phyloP scores from a whole-genome alignment of 768 basidiomycete species.

The Xerocomus brunneocitrinus region DNA sequence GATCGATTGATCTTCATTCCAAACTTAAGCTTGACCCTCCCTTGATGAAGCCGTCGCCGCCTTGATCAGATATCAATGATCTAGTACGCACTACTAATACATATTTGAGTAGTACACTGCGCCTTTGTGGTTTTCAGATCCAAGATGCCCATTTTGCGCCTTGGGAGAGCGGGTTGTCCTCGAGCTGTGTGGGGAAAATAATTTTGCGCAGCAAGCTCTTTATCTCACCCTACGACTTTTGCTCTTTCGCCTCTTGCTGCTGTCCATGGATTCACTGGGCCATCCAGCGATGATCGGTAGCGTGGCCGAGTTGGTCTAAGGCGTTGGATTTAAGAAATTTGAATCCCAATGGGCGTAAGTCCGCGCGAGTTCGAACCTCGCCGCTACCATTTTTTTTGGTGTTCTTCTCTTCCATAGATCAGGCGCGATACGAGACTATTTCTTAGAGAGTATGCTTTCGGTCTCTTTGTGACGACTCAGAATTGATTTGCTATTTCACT shows the following conservation, averaged over 20 bases:
- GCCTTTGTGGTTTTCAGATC: too few relatives aligned
- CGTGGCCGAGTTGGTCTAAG: constrained; percentile 90
- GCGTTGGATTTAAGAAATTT: constrained; percentile 81
- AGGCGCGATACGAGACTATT: neutral
- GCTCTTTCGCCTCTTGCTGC: too few relatives aligned
- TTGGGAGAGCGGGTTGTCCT: too few relatives aligned
- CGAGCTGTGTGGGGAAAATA: too few relatives aligned
- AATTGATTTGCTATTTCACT: neutral
- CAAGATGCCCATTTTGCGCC: too few relatives aligned
- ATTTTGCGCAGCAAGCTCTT: neutral
- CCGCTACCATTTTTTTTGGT: constrained; percentile 55
- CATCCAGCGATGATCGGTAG: constrained; percentile 36
- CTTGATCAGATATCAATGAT: too few relatives aligned
- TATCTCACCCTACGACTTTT: too few relatives aligned
- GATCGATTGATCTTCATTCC: neutral
- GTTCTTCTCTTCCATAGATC: neutral
- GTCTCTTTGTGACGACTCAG: neutral
- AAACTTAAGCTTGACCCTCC: neutral
- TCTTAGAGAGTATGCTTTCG: neutral
- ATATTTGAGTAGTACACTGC: too few relatives aligned
- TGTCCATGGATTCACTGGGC: neutral
- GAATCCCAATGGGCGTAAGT: constrained; percentile 79
- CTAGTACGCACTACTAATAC: too few relatives aligned
- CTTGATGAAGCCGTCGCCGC: neutral
- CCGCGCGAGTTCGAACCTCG: constrained; percentile 93